phyloP scores from a whole-genome alignment of 306 rosid species.

The Adenanthera pavonina region DNA sequence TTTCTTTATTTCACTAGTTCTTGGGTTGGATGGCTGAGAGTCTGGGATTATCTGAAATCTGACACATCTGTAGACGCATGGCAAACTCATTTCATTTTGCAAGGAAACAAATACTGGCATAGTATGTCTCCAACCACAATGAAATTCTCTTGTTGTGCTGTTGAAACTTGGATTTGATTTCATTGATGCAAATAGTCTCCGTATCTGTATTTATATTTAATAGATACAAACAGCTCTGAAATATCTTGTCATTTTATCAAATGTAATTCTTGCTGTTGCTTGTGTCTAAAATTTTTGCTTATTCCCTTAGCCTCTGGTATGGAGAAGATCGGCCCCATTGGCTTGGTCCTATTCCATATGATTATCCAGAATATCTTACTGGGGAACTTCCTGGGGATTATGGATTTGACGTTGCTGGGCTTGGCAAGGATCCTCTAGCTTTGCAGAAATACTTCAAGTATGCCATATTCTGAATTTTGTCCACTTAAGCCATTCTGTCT shows the following conservation, averaged over 20 bases:
- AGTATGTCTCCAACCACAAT: not conserved
- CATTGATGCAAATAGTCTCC: not conserved
- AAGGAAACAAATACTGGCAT: not conserved
- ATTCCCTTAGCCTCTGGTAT: conserved; percentile 73
- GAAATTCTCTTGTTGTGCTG: conserved; percentile 10
- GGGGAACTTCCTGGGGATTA: conserved; percentile 95
- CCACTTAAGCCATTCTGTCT: conserved; percentile 12
- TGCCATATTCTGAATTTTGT: conserved; percentile 33
- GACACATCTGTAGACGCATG: not conserved
- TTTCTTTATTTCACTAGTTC: not conserved
- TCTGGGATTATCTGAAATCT: not conserved
- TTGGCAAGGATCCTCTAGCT: conserved; percentile 74
- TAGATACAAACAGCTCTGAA: not conserved
- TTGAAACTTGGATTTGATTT: conserved; percentile 15
- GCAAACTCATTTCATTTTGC: not conserved
- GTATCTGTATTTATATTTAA: not conserved
- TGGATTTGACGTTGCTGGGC: conserved; percentile 82
- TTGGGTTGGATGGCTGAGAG: not conserved
- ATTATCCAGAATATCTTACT: conserved; percentile 76
- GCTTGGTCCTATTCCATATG: conserved; percentile 93
- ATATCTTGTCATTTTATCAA: conserved; percentile 6
- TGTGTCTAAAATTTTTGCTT: conserved; percentile 16
- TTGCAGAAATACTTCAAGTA: conserved; percentile 83
- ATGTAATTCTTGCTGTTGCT: conserved; percentile 5
- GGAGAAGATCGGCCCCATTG: conserved; percentile 87